Base-by-base conservation (phyloP, 805 yeast genomes). In the Maudiozyma turicensis region DNA sequence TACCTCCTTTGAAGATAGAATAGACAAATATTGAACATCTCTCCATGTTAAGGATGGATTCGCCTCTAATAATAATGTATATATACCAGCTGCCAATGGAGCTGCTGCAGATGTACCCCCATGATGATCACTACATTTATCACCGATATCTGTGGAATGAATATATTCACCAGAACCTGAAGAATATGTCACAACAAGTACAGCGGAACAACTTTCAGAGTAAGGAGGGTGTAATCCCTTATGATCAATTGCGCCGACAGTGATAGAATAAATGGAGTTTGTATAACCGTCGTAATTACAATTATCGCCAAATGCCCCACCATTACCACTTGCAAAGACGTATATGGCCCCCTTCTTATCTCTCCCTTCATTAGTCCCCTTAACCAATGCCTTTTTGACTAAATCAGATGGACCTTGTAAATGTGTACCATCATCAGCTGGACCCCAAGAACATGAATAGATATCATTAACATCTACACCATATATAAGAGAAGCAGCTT, bases 91-190 rank as follows among this genome's bases (percentile, higher is more conserved):
- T 0, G 97, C 98, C 49, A 93, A 73, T 0, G 99, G 99, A 0
- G 99, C 99, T 13, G 99, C 97, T 0, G 99, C 99, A 26, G 98
- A 91, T 0, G 99, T 93, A 20, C 99, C 99, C 9, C 97, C 96
- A 65, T 93, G 99, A 29, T 57, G 65, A 38, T 74, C 74, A 1
- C 95, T 71, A 66, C 99, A 93, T 55, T 70, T 66, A 6, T 76
- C 75, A 45, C 81, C 73, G 41, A 86, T 75, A 63, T 86, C 95
- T 1, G 96, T 85, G 6, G 98, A 86, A 61, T 86, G 90, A 50
- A 93, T 91, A 60, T 80, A 84, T 61, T 87, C 95, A 35, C 86
- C 86, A 3, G 90, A 81, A 1, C 97, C 97, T 2, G 96, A 86
- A 3, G 95, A 83, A 61, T 89, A 93, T 0, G 98, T 89, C 1